Base-by-base conservation (phyloP, 495 filamentous ascomycete genomes). In the Articulospora tetracladia region DNA sequence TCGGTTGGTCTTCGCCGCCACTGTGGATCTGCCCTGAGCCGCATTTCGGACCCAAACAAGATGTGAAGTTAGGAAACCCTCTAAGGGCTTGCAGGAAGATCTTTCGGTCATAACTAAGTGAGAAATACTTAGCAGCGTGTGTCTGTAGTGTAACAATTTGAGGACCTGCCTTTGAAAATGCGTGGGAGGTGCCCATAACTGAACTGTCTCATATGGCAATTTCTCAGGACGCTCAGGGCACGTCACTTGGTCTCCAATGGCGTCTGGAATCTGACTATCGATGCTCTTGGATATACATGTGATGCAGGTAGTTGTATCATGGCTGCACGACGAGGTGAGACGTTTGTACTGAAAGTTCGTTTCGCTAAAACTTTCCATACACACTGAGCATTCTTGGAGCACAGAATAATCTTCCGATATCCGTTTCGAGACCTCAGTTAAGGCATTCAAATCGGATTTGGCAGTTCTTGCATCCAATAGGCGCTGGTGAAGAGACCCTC, bases 21-120 rank as follows among this genome's bases (percentile, higher is more conserved):
- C 22, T 19, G 17, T 66, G 63, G 17, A 62, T 41, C 41, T 62
- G 59, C n/a, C 50, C 56, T 25, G 41, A 36, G 15, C 48, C 59
- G 25, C 63, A 66, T 13, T 22, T 8, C 3, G 62, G 53, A n/a
- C 50, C 39, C 11, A 60, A 50, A 41, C 59, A 62, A 15, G 23
- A 24, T 28, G 22, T 28, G 32, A 60, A 62, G 20, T n/a, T 34
- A 13, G 27, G 46, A 25, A 39, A 27, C n/a, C 15, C 19, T 11
- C 50, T 24, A 6, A 60, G 25, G 6, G 48, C 24, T 10, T 27
- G 22, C 6, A 55, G 13, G 23, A 55, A 20, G 10, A 49, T 4
- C 11, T 55, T 58, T 22, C 46, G 47, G 12, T 63, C 60, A 34
- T 58, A 63, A 6, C 59, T 61, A 19, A 34, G 26, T 27, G 36